A percentile compares a stretch with the other conserved stretches of the same genome.
Conservation (phyloP, 2,329 filamentous ascomycete genomes). For the Phaeoacremonium minimum region DNA sequence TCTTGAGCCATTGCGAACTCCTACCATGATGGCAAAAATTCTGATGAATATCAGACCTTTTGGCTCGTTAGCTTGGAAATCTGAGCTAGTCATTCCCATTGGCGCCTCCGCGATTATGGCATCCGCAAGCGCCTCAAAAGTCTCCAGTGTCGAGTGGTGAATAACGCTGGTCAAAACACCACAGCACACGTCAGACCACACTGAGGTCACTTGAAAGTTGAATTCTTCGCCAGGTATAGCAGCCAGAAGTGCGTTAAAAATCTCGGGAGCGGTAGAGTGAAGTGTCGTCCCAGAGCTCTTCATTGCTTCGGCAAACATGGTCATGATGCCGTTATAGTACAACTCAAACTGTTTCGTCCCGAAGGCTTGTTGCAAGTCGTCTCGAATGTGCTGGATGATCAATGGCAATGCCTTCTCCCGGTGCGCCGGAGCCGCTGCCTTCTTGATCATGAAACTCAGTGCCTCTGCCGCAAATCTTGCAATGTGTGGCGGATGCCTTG, state of each 20-base stretch:
- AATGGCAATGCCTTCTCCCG: conserved; percentile 67
- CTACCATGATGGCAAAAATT: conserved; percentile 65
- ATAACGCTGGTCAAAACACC: conserved; percentile 78
- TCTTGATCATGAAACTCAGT: conserved; percentile 88
- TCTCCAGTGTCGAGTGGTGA: conserved; percentile 73
- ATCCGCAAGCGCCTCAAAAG: conserved; percentile 65
- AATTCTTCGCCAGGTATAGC: conserved; percentile 47
- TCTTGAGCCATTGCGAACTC: conserved; percentile 76
- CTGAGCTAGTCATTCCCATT: conserved; percentile 28
- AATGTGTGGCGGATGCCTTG: conserved; percentile 79
- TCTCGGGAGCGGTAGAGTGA: conserved; percentile 54
- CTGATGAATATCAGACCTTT: conserved; percentile 44
- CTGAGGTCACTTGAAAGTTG: conserved; percentile 36
- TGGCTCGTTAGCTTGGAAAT: conserved; percentile 27
- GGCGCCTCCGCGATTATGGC: conserved; percentile 50
- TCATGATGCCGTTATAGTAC: conserved; percentile 87
- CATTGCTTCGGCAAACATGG: conserved; percentile 80
- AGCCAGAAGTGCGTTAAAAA: conserved; percentile 47
- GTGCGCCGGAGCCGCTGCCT: conserved; percentile 74
- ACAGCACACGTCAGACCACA: conserved; percentile 63
- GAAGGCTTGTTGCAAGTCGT: conserved; percentile 56
- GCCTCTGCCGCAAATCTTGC: conserved; percentile 91
- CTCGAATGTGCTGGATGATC: conserved; percentile 68
- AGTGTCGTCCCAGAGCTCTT: conserved; percentile 57
- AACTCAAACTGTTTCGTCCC: conserved; percentile 57